phyloP scores from a whole-genome alignment of 371 early-diverging fungal genomes.

The Mortierella sp. region DNA sequence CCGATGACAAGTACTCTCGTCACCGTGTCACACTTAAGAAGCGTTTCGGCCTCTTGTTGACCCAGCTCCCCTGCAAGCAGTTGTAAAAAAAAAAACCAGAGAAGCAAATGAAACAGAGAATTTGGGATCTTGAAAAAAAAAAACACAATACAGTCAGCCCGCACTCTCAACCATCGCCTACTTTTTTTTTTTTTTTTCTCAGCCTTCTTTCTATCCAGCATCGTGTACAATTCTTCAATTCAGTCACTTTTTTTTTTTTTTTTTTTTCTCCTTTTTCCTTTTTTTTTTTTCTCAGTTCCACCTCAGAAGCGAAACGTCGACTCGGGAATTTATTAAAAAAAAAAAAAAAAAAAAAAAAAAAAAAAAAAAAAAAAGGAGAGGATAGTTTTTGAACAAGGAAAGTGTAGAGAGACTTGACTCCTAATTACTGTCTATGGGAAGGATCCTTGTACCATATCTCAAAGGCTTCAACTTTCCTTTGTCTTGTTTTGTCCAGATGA shows the following conservation, averaged over 20 bases:
- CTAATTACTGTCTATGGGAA: too few relatives aligned
- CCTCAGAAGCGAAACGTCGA: slow-evolving; percentile 9
- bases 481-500: too few relatives aligned
- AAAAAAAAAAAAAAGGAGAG: slow-evolving; percentile 4
- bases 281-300: background rate
- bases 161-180: too few relatives aligned
- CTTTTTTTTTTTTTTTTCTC: too few relatives aligned
- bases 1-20: slow-evolving; percentile 98
- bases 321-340: slow-evolving; percentile 23
- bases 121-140: too few relatives aligned
- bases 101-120: too few relatives aligned
- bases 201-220: too few relatives aligned
- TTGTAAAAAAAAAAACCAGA: slow-evolving; percentile 12
- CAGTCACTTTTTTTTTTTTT: background rate
- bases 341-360: background rate
- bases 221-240: too few relatives aligned
- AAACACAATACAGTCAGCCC: too few relatives aligned
- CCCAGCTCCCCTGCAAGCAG: slow-evolving; percentile 71
- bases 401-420: too few relatives aligned
- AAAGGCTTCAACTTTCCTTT: too few relatives aligned
- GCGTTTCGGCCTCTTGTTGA: slow-evolving; percentile 89
- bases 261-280: slow-evolving; percentile 3
- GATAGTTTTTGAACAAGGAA: too few relatives aligned
- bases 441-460: background rate
- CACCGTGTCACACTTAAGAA: slow-evolving; percentile 98